Conservation (phyloP, 2,329 filamentous ascomycete genomes). For the Calonectria honghensis region DNA sequence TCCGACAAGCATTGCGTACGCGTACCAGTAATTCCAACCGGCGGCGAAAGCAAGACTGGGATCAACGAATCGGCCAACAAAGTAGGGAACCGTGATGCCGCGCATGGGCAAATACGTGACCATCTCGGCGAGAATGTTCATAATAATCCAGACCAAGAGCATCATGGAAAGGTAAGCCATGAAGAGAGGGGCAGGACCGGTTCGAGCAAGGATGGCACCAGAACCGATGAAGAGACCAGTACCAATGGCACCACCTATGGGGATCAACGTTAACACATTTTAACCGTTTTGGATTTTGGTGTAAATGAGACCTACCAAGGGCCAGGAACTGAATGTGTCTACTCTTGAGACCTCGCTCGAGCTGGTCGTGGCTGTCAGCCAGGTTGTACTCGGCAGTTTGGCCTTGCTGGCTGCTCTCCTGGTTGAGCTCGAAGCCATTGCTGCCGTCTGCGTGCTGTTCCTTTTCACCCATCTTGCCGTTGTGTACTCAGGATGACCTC, state of each 20-base stretch:
- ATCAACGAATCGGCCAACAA: conserved; percentile 74
- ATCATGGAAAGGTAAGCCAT: conserved; percentile 80
- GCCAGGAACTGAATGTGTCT: conserved; percentile 78
- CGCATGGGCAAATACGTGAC: conserved; percentile 72
- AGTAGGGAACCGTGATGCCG: conserved; percentile 75
- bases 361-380: conserved; percentile 64
- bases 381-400: conserved; percentile 60
- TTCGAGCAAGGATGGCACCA: conserved; percentile 72
- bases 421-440: conserved; percentile 53
- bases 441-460: conserved; percentile 36
- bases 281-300: not conserved
- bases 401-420: conserved; percentile 51
- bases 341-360: conserved; percentile 75
- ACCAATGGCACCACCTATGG: conserved; percentile 71
- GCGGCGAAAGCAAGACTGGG: conserved; percentile 73
- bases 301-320: conserved; percentile 61
- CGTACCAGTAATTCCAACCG: conserved; percentile 79
- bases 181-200: conserved; percentile 80
- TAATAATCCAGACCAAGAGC: conserved; percentile 71
- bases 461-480: conserved; percentile 46
- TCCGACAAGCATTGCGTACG: conserved; percentile 74
- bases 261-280: conserved; percentile 7
- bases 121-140: conserved; percentile 75
- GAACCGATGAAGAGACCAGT: conserved; percentile 79
- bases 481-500: not conserved